Evolutionary conservation across 2,329 filamentous ascomycete species (phyloP).

Genomic region (Neonectria ditissima): DNA sequence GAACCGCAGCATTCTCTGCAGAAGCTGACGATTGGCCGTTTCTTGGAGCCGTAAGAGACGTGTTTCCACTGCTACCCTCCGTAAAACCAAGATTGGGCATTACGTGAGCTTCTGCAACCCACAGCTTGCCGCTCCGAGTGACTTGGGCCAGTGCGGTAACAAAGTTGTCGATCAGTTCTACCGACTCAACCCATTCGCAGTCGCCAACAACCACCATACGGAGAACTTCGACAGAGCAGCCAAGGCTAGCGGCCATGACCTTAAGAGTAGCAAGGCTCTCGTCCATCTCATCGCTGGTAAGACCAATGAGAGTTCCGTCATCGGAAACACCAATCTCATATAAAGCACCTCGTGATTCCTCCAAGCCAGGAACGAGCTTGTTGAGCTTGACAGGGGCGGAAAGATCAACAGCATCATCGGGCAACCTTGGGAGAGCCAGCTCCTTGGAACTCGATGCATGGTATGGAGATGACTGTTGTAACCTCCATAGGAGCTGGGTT

Average conservation of each 20-base stretch:
- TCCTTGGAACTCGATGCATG: conserved; percentile 84
- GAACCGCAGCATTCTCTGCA: conserved; percentile 37
- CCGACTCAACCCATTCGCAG: conserved; percentile 76
- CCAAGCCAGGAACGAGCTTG: conserved; percentile 80
- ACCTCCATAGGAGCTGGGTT: conserved; percentile 92
- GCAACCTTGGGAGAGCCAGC: conserved; percentile 79
- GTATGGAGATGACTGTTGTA: conserved; percentile 94
- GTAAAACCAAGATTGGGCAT: conserved; percentile 72
- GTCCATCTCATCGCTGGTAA: conserved; percentile 90
- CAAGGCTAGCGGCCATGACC: conserved; percentile 92
- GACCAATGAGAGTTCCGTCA: conserved; percentile 88
- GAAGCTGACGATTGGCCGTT: conserved; percentile 14
- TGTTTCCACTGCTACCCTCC: conserved; percentile 22
- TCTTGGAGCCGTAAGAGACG: conserved; percentile 6
- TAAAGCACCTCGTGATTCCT: conserved; percentile 91
- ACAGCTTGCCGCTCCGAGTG: conserved; percentile 68
- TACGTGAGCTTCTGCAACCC: conserved; percentile 92
- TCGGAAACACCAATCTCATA: conserved; percentile 98
- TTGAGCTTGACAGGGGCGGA: conserved; percentile 60
- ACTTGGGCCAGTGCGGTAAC: conserved; percentile 37
- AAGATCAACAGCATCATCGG: conserved; percentile 68
- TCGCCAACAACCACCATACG: conserved; percentile 87
- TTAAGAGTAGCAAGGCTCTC: conserved; percentile 88
- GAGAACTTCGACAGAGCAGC: conserved; percentile 84
- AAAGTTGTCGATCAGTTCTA: conserved; percentile 46